phyloP scores from a whole-genome alignment of 1,284 basidiomycete genomes.

The Fomitopsis pinicola region DNA sequence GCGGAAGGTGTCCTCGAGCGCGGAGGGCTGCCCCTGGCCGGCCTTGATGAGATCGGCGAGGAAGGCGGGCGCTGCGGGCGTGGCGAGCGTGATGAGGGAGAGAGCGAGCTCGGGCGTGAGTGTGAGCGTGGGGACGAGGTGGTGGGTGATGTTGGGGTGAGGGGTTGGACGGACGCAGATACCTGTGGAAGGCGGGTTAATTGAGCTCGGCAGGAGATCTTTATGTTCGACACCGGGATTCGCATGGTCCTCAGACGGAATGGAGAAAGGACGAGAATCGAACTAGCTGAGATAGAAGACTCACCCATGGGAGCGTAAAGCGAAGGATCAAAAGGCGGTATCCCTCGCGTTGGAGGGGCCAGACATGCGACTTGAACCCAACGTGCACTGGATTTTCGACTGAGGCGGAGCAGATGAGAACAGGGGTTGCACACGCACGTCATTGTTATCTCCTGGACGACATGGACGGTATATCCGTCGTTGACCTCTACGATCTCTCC shows the following conservation, averaged over 20 bases:
- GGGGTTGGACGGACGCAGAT: constrained; percentile 46
- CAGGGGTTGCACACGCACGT: constrained; percentile 32
- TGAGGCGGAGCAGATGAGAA: constrained; percentile 2
- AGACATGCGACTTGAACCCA: constrained; percentile 55
- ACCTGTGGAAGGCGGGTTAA: constrained; percentile 32
- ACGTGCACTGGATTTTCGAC: constrained; percentile 30
- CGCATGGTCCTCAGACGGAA: too few species aligned
- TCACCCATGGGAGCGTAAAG: constrained; percentile 54
- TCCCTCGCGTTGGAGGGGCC: constrained; percentile 29
- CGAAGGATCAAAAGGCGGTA: constrained; percentile 28
- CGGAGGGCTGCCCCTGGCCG: constrained; percentile 23
- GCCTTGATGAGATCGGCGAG: constrained; percentile 50
- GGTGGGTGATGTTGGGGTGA: constrained; percentile 50
- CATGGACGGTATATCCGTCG: constrained; percentile 46
- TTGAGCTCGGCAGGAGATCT: too few species aligned
- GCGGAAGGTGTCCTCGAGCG: constrained; percentile 46
- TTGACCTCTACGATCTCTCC: constrained; percentile 26
- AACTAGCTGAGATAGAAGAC: background rate
- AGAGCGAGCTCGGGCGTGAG: constrained; percentile 44
- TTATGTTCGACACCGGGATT: too few species aligned
- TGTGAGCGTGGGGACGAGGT: constrained; percentile 47
- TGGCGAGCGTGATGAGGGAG: constrained; percentile 51
- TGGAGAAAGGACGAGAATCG: too few species aligned
- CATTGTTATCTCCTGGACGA: constrained; percentile 40
- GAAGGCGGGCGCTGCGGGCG: constrained; percentile 63